Evolutionary conservation across 163 green algal species (phyloP).

Genomic region (Scenedesmus sp.): DNA sequence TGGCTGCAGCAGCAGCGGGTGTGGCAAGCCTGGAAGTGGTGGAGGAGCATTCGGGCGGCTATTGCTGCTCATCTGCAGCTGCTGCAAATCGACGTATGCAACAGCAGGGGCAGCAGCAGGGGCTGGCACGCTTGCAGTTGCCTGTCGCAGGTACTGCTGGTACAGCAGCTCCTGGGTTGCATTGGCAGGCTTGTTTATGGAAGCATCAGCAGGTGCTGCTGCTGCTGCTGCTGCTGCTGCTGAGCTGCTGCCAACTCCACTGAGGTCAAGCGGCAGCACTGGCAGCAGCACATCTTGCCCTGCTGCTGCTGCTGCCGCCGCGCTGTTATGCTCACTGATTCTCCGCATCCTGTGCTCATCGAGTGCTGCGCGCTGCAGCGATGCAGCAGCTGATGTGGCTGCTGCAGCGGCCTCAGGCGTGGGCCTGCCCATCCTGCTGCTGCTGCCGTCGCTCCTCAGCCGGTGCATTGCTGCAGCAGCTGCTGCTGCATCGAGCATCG

Average conservation of each 20-base stretch:
- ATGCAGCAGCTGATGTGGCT: neutral
- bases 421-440: neutral
- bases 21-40: neutral
- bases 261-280: neutral
- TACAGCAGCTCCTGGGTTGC: neutral
- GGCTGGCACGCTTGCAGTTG: neutral
- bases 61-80: neutral
- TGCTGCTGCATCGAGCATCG: neutral
- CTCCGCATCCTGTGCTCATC: neutral
- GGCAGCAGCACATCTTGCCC: neutral
- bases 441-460: neutral
- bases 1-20: neutral
- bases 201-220: neutral
- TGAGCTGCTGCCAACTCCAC: neutral
- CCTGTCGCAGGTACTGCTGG: neutral
- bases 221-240: conserved; percentile 25
- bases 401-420: neutral
- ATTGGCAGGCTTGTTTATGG: neutral
- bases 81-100: neutral
- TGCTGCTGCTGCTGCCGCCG: neutral
- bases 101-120: neutral
- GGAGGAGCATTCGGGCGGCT: too few relatives aligned
- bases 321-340: neutral
- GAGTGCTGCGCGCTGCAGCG: neutral
- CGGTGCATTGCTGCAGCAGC: neutral